Evolutionary conservation across 345 rosid genomes (phyloP), one percentile per base, ranked within the genome.

Genomic region (Noccaea caerulescens): DNA sequence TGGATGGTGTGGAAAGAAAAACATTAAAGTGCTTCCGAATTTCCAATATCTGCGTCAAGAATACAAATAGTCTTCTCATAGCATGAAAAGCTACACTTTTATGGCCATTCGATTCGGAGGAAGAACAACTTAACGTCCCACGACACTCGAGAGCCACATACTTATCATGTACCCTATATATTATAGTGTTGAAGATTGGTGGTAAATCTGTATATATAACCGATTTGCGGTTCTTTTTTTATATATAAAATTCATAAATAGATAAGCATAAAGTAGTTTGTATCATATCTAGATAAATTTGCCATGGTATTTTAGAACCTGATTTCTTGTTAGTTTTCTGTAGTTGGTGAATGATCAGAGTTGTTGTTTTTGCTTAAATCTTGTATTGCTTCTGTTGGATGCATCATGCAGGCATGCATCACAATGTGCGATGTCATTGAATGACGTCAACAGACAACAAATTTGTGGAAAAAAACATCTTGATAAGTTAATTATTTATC

Each of bases 71-170:
- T 14, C 58, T 69, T 58, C 50, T 47, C 73, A 10, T 58, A 14
- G 38, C 64, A 42, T 58, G 66, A 58, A 69, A 50, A 69, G 58
- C 72, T 58, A 69, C 46, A 57, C 2, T 5, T 39, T 50, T 11
- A 50, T 60, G 74, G 57, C 74, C 59, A 50, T 50, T 70, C 33
- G 20, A 59, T 70, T 37, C 27, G 66, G 66, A 39, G 58, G 58
- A 58, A 58, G 58, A 59, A 27, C 66, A 69, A 69, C 32, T n/a
- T 37, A 58, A 37, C 49, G 57, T 59, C 50, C 25, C 34, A 50
- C 59, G 49, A 70, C 67, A 59, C 33, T 41, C 27, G 68, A 41
- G 44, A 71, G 68, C 53, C 68, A 63, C 68, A 60, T 16, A 51
- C 25, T 51, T 49, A 42, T 61, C 30, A 65, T 49, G 50, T 1